Base-by-base conservation (phyloP, 768 basidiomycete genomes). In the Tulasnella sp. region DNA sequence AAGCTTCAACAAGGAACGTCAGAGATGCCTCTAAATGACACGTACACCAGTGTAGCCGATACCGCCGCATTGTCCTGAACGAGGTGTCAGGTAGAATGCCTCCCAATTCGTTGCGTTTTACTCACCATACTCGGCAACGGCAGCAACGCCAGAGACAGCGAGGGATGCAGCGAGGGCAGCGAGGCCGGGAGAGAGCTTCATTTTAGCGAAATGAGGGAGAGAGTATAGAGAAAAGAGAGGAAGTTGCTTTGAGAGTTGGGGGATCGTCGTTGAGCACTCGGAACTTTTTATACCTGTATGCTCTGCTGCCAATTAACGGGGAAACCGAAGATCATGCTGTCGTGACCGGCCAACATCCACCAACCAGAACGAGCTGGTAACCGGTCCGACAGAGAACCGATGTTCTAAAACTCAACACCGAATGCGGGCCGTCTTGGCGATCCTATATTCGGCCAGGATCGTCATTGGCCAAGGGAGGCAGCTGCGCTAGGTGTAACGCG, bases 41-140 rank as follows among this genome's bases (percentile, higher is more conserved):
- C 58, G 11, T 64, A 64, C 58, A 12, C 88, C 88, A 72, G 82
- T 82, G 78, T 83, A 88, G 67, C 80, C 80, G 38, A 49, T 40
- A 40, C 42, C 42, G 45, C 64, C 64, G 34, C 75, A 36, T 67
- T 67, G 58, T 29, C 49, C 49, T 49, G 11, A 49, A n/a, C n/a
- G 9, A 39, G 7, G 31, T 7, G 15, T 29, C 15, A 29, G 29
- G 38, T 42, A 5, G 39, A 7, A 45, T 4, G 15, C n/a, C 31
- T 34, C 14, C 19, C 14, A 45, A 45, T 36, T 25, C 15, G 15
- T 1, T 15, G 37, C 19, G 39, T 34, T 31, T 1, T 72, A 42
- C 71, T 31, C 25, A 72, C 72, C 72, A 40, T 42, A 73, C 31
- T 73, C 3, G n/a, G 72, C 3, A 52, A 73, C 72, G 25, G 72